Conservation (phyloP, 148 eudicot species). For the Chenopodium berlandieri region DNA sequence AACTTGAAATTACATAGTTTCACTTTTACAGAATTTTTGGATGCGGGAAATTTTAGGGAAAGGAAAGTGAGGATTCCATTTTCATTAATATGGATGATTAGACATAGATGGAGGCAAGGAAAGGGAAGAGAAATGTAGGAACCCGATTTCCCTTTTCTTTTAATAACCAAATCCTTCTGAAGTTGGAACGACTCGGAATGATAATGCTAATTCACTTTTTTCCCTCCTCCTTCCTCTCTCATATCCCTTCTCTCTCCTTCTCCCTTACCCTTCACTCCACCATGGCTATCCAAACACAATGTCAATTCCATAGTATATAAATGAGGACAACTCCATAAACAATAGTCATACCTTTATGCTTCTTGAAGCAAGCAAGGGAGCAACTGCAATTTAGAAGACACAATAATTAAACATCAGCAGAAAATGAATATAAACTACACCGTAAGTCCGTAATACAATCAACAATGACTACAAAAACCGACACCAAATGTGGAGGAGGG, state of each 20-base stretch:
- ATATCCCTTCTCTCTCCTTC: no score
- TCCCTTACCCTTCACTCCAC: neutral
- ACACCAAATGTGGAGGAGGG: neutral
- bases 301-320: neutral
- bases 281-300: neutral
- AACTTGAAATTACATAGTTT: neutral
- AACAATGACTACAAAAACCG: neutral
- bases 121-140: neutral
- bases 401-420: slow-evolving; percentile 1
- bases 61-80: neutral
- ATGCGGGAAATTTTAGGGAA: neutral
- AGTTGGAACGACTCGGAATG: neutral
- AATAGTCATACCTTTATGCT: slow-evolving; percentile 60
- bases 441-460: neutral
- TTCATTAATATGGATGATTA: no score
- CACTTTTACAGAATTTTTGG: neutral
- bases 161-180: no score
- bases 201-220: neutral
- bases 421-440: neutral
- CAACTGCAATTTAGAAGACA: slow-evolving; percentile 44
- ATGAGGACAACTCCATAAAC: neutral
- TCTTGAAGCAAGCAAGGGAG: slow-evolving; percentile 68
- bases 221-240: neutral
- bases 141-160: neutral
- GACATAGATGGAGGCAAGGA: no score